Base-by-base conservation (phyloP, 306 rosid species). In the Psophocarpus tetragonolobus region DNA sequence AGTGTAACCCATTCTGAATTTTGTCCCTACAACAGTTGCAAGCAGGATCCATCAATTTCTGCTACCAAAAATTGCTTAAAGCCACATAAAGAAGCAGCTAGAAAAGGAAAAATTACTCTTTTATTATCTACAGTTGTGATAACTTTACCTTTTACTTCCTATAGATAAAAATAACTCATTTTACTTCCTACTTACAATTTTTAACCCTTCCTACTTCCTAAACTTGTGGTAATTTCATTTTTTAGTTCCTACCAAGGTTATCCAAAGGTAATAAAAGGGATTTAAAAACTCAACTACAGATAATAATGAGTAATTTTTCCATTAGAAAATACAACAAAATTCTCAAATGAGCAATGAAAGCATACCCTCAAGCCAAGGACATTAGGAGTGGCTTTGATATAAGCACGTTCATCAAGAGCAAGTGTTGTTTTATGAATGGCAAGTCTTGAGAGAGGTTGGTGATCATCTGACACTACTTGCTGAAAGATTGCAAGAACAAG, bases 361-460 rank as follows among this genome's bases (percentile, higher is more conserved):
- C 70, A 45, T 75, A 87, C 97, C 91, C 58, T 82, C 48, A 57
- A 75, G 45, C 98, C 98, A 80, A 93, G 96, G 82, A 90, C 35
- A 63, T 66, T 42, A 30, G 93, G 83, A 45, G 89, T 67, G 64
- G 91, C 97, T 85, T 87, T 86, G 50, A 93, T 76, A 81, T 45
- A 78, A 79, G 97, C 88, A 26, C 44, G 17, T 8, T 81, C 80
- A 79, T 84, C 74, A 79, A 91, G 85, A 56, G 89, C 89, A 85
- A 82, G 83, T 6, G 76, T 30, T 14, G 94, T 76, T 67, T 81
- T 63, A 65, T 88, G 91, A 80, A 90, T 60, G n/a, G 83, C 92
- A 56, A 94, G 56, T 73, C 81, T 87, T 0, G 97, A 88, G 78
- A 91, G 85, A 11, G 96, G 94, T 41, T 94, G 97, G 56, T 86